Conservation (phyloP, 495 filamentous ascomycete genomes). For the Penicillium malachiteum region DNA sequence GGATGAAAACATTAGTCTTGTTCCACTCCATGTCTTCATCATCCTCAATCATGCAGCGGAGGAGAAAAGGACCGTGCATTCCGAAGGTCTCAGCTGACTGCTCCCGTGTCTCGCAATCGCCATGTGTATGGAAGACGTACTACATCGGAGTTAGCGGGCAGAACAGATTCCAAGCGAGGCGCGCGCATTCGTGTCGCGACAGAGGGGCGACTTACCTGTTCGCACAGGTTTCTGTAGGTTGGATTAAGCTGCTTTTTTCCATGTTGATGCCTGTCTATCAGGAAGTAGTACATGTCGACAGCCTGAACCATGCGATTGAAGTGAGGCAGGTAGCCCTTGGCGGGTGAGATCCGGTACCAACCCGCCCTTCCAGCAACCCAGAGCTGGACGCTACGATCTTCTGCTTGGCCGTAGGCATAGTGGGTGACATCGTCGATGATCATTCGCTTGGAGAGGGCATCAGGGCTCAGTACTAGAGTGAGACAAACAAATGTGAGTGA, state of each 20-base stretch:
- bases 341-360: conserved; percentile 72
- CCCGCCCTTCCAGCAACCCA: conserved; percentile 79
- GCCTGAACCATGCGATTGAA: conserved; percentile 69
- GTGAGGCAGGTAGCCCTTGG: conserved; percentile 56
- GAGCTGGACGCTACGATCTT: conserved; percentile 57
- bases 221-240: conserved; percentile 40
- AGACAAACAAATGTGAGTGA: conserved; percentile 23
- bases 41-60: conserved; percentile 59
- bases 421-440: conserved; percentile 60
- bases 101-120: conserved; percentile 44
- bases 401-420: conserved; percentile 69
- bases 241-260: conserved; percentile 39
- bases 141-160: conserved; percentile 19
- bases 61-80: conserved; percentile 53
- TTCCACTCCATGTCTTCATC: conserved; percentile 57
- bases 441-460: conserved; percentile 53
- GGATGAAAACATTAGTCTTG: conserved; percentile 51
- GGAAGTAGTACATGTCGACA: conserved; percentile 66
- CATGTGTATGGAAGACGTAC: conserved; percentile 46
- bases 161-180: not conserved
- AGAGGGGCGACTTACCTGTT: conserved; percentile 37
- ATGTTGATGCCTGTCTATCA: conserved; percentile 51
- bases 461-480: conserved; percentile 43
- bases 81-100: conserved; percentile 53
- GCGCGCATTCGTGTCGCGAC: not conserved